A percentile compares a stretch with the other conserved stretches of the same genome.
phyloP scores from a whole-genome alignment of 2,329 filamentous ascomycete species.

The Parasarocladium wereldwijsianum region DNA sequence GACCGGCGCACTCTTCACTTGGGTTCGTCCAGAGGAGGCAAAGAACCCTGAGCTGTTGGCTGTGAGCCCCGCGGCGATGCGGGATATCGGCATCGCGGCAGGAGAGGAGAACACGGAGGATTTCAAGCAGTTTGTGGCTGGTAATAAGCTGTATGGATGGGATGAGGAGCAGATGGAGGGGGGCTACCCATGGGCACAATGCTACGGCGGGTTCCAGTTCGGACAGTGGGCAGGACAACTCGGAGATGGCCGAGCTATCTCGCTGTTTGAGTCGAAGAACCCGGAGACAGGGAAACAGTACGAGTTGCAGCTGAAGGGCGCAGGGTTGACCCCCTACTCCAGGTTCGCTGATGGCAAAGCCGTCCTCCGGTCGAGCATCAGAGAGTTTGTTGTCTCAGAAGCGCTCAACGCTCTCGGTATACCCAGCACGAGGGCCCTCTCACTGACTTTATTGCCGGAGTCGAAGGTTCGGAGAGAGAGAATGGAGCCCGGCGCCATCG shows the following conservation, averaged over 20 bases:
- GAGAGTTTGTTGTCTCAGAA: constrained; percentile 89
- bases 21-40: constrained; percentile 65
- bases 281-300: constrained; percentile 57
- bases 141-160: constrained; percentile 72
- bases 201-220: constrained; percentile 73
- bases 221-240: constrained; percentile 93
- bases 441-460: constrained; percentile 62
- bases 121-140: constrained; percentile 65
- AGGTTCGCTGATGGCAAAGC: constrained; percentile 94
- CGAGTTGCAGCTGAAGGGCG: constrained; percentile 89
- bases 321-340: constrained; percentile 85
- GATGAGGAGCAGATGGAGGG: constrained; percentile 49
- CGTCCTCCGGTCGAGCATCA: constrained; percentile 79
- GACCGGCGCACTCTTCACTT: constrained; percentile 75
- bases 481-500: constrained; percentile 81
- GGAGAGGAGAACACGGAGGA: constrained; percentile 56
- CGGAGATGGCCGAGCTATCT: constrained; percentile 88
- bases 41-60: constrained; percentile 65
- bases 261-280: constrained; percentile 79
- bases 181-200: constrained; percentile 95
- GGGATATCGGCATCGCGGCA: constrained; percentile 60
- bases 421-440: constrained; percentile 73
- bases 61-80: constrained; percentile 64
- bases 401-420: constrained; percentile 73
- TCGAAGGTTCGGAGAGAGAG: constrained; percentile 63